Base-by-base conservation (phyloP, 1,284 basidiomycete genomes). In the Ceratobasidium sp. region DNA sequence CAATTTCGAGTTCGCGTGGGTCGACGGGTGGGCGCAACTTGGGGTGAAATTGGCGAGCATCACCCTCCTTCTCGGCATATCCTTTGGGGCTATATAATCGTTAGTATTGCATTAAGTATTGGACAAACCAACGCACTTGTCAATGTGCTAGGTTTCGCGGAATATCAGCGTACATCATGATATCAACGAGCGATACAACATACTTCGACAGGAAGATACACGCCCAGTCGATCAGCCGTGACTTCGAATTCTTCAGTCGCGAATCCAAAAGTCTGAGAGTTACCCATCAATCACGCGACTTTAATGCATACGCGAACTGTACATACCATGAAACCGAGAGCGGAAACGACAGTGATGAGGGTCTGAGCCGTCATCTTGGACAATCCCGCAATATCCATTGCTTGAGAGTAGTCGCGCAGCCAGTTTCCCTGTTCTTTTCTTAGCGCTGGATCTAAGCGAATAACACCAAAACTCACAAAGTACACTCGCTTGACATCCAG, bases 191-290 rank as follows among this genome's bases (percentile, higher is more conserved):
- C 36, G 18, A 18, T 34, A 32, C 23, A 16, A 64, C 23, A 48
- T 41, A 61, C 34, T 41, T 32, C 87, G 4, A 87, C 85, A 6
- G 91, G 90, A 4, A 93, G 85, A 80, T 95, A 95, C 26, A 92
- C 91, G 4, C 92, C 92, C n/a, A 95, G 85, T 60, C 92, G 85
- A 71, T 94, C 92, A 50, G 88, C 84, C 10, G 92, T 95, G 36
- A 95, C 89, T 81, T 94, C 86, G 74, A 93, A 95, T 79, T 93
- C 92, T 71, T 85, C 84, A 8, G 89, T 89, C 23, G 88, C 86
- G 76, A 89, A 92, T 9, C 92, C 92, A 76, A 88, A 89, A 0
- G 86, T 86, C 87, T 88, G 75, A 10, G 3, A 32, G 26, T 9
- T 14, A 12, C 28, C 48, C 32, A 59, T 36, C 18, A 77, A 28